Evolutionary conservation across 768 basidiomycete species (phyloP).

Genomic region (Rhizopogon vesiculosus): DNA sequence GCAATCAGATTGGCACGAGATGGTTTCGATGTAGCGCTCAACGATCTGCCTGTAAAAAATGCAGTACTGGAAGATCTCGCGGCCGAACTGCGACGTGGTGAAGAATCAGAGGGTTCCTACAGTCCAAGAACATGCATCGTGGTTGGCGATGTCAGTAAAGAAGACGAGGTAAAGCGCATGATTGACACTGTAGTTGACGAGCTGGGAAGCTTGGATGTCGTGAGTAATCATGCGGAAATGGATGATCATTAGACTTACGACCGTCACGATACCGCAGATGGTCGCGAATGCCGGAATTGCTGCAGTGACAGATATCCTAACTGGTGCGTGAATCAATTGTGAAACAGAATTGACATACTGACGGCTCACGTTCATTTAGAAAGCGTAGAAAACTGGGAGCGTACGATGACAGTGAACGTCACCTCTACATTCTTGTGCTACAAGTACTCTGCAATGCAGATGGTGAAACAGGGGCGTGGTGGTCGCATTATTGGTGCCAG

Average conservation of each 20-base stretch:
- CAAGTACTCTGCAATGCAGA: conserved; percentile 56
- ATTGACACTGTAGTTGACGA: conserved; percentile 23
- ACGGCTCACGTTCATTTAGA: conserved; percentile 16
- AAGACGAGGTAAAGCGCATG: conserved; percentile 37
- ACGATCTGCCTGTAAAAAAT: too few relatives aligned
- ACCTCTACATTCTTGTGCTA: conserved; percentile 59
- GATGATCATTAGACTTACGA: not conserved
- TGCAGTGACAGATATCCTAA: conserved; percentile 1
- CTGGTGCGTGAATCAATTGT: not conserved
- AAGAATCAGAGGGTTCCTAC: too few relatives aligned
- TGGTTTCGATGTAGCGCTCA: too few relatives aligned
- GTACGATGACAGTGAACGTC: conserved; percentile 44
- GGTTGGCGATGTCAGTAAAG: conserved; percentile 36
- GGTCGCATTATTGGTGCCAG: conserved; percentile 50
- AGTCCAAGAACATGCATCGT: conserved; percentile 16
- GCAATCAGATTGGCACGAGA: too few relatives aligned
- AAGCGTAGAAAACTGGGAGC: conserved; percentile 34
- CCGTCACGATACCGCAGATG: conserved; percentile 10
- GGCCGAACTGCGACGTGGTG: too few relatives aligned
- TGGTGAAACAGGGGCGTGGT: conserved; percentile 50
- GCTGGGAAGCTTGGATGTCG: conserved; percentile 44
- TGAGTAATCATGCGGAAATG: conserved; percentile 16
- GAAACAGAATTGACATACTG: not conserved
- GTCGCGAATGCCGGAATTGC: conserved; percentile 21
- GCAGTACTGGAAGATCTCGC: too few relatives aligned